phyloP scores from a whole-genome alignment of 139 green algal species.

The Asterochloris erici region DNA sequence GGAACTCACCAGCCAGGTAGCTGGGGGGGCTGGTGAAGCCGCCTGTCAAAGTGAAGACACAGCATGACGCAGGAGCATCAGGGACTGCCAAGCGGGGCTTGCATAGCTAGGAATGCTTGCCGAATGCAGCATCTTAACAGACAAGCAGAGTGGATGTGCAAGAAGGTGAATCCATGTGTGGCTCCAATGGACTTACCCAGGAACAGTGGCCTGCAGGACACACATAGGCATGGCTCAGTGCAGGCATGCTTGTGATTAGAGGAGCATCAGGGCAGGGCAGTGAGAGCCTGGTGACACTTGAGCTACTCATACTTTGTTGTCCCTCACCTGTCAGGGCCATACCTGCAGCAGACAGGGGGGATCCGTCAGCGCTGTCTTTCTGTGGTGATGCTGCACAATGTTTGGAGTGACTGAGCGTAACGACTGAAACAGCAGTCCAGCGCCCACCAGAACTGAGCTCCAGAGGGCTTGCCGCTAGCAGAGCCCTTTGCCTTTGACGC shows the following conservation, averaged over 20 bases:
- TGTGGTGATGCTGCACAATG: constrained; percentile 7
- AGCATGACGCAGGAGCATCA: background rate
- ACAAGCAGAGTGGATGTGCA: background rate
- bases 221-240: too few relatives aligned
- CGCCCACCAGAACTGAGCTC: too few relatives aligned
- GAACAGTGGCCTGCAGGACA: constrained; percentile 62
- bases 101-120: background rate
- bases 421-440: background rate
- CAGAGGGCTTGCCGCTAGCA: background rate
- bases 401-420: background rate
- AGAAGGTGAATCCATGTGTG: background rate
- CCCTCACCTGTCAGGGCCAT: constrained; percentile 65
- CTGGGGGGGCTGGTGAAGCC: constrained; percentile 73
- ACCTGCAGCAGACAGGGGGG: constrained; percentile 37
- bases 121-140: too few relatives aligned
- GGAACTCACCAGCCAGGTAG: constrained; percentile 56
- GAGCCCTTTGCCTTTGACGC: background rate
- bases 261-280: too few relatives aligned
- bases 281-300: too few relatives aligned
- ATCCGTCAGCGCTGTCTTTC: constrained; percentile 10
- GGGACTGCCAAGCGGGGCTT: background rate
- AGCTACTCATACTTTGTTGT: too few relatives aligned
- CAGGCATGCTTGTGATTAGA: too few relatives aligned
- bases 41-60: constrained; percentile 25
- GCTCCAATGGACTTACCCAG: constrained; percentile 50